These are phyloP conservation scores for Aspergillus wentii DNA, from an alignment of 495 filamentous ascomycete genomes.

Conservation along the genomic window DNA sequence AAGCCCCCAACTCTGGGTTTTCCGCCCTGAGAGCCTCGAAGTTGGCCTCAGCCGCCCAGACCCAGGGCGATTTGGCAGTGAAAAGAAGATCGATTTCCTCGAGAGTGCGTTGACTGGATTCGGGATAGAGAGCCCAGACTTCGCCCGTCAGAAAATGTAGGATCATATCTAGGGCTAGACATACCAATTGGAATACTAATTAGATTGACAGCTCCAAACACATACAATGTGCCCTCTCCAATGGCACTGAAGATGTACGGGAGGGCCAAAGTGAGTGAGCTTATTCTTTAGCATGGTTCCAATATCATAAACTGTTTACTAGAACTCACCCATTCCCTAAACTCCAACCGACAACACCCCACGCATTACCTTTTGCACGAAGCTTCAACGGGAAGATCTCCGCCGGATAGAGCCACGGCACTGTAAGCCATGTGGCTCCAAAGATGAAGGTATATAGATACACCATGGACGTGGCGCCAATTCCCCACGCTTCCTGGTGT, in stretches of 20 bases:
- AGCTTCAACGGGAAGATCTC: slow-evolving; percentile 61
- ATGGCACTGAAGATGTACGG: slow-evolving; percentile 27
- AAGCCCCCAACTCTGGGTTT: background rate
- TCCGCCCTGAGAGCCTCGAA: background rate
- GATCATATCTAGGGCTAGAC: too few relatives aligned
- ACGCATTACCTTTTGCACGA: slow-evolving; percentile 59
- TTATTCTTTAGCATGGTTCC: too few relatives aligned
- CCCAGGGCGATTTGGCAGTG: slow-evolving; percentile 18
- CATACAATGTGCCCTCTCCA: slow-evolving; percentile 27
- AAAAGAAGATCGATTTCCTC: slow-evolving; percentile 42
- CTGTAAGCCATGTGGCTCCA: slow-evolving; percentile 60
- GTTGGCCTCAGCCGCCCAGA: slow-evolving; percentile 22
- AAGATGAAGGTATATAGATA: slow-evolving; percentile 54
- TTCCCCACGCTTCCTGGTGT: slow-evolving; percentile 33
- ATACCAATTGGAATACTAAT: slow-evolving; percentile 32
- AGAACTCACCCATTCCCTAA: too few relatives aligned
- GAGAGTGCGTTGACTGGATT: slow-evolving; percentile 35
- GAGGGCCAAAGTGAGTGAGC: slow-evolving; percentile 22
- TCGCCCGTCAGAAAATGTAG: too few relatives aligned
- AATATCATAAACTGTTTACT: too few relatives aligned
- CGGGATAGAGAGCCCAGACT: slow-evolving; percentile 37
- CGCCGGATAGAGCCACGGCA: slow-evolving; percentile 59
- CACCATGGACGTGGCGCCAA: slow-evolving; percentile 45
- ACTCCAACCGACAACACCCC: slow-evolving; percentile 56
- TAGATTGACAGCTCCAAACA: slow-evolving; percentile 38